Percentiles rank a stretch among this genome's conserved stretches.
Evolutionary conservation across 345 rosid genomes (phyloP).

Genomic region (Citrus maxima): DNA sequence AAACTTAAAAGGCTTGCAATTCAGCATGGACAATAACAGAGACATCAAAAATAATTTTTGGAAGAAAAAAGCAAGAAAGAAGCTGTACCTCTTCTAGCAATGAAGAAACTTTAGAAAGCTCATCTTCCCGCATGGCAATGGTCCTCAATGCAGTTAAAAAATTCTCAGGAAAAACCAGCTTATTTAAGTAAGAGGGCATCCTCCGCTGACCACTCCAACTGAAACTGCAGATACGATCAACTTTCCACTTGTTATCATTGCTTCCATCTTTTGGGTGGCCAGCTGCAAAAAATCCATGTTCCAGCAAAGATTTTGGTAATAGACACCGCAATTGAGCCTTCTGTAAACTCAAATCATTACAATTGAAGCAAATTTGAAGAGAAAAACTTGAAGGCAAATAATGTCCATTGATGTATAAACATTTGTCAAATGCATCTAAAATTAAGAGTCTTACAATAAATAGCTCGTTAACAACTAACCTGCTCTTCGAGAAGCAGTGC

Average conservation of each 20-base stretch:
- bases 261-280: constrained; percentile 32
- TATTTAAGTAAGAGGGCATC: constrained; percentile 63
- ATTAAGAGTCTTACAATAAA: not conserved
- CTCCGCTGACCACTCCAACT: constrained; percentile 95
- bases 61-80: not conserved
- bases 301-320: constrained; percentile 60
- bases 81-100: constrained; percentile 77
- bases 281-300: constrained; percentile 58
- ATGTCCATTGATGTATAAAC: not conserved
- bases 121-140: constrained; percentile 72
- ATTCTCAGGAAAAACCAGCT: constrained; percentile 82
- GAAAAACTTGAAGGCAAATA: not conserved
- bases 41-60: not conserved
- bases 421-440: not conserved
- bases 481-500: constrained; percentile 82
- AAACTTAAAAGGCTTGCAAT: not conserved
- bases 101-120: constrained; percentile 60
- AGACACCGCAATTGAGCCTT: constrained; percentile 82
- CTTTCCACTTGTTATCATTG: constrained; percentile 15
- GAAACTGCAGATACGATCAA: constrained; percentile 37
- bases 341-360: constrained; percentile 37
- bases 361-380: constrained; percentile 9
- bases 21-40: not conserved
- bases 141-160: constrained; percentile 82
- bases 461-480: constrained; percentile 35